Evolutionary conservation across 345 rosid species (phyloP).

Genomic region (Salix exigua): DNA sequence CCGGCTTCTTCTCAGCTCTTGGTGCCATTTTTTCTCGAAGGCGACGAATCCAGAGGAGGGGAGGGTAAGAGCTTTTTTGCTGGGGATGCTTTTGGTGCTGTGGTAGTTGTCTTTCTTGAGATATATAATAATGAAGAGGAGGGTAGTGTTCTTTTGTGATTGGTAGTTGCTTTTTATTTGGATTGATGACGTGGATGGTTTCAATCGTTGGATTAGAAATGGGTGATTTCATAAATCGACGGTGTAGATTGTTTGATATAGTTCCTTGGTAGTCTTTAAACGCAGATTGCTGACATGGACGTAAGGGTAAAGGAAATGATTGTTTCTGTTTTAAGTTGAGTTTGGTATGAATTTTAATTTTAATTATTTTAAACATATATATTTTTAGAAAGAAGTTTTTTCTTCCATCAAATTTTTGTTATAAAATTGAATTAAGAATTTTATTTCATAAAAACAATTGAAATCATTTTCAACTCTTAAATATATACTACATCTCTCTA

Average conservation of each 20-base stretch:
- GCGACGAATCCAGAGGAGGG: too few species aligned
- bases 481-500: too few species aligned
- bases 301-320: not conserved
- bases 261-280: not conserved
- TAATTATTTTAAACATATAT: too few species aligned
- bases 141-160: not conserved
- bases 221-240: not conserved
- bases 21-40: not conserved
- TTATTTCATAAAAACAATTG: too few species aligned
- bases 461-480: too few species aligned
- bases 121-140: not conserved
- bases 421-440: too few species aligned
- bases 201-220: not conserved
- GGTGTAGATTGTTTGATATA: not conserved
- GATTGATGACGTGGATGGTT: not conserved
- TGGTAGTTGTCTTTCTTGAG: not conserved
- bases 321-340: not conserved
- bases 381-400: too few species aligned
- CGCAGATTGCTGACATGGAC: not conserved
- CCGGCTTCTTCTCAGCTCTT: not conserved
- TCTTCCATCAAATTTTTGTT: too few species aligned
- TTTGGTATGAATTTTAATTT: too few species aligned
- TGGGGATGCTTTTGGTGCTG: not conserved
- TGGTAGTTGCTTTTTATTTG: not conserved
- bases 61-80: not conserved